Conservation (phyloP, 2,329 filamentous ascomycete species). For the Diaporthe sp. region DNA sequence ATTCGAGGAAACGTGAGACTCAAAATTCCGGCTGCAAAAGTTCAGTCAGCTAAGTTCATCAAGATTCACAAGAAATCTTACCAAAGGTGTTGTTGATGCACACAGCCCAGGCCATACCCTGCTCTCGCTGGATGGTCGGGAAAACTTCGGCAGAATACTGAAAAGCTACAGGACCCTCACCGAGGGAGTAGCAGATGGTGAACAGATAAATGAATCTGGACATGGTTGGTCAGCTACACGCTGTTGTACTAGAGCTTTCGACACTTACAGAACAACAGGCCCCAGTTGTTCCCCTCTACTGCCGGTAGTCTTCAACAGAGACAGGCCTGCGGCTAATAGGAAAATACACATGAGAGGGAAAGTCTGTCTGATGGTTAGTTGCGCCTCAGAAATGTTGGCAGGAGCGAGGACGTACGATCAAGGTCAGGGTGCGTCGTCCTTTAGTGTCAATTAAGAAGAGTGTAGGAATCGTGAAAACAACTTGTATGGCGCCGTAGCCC, state of each 20-base stretch:
- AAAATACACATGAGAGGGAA: constrained; percentile 72
- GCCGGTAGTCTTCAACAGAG: constrained; percentile 61
- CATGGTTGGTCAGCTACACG: neutral
- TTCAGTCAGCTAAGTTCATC: constrained; percentile 1
- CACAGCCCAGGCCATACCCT: constrained; percentile 79
- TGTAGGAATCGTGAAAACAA: constrained; percentile 47
- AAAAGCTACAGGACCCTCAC: constrained; percentile 77
- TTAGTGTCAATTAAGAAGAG: constrained; percentile 50
- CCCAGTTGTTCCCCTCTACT: constrained; percentile 49
- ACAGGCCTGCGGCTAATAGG: constrained; percentile 58
- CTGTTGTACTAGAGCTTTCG: neutral
- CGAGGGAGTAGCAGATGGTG: constrained; percentile 73
- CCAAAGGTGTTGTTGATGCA: constrained; percentile 56
- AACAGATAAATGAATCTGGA: constrained; percentile 69
- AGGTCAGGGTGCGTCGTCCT: constrained; percentile 45
- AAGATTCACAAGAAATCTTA: neutral
- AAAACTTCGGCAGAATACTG: constrained; percentile 79
- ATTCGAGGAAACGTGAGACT: constrained; percentile 49
- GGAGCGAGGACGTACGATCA: constrained; percentile 42
- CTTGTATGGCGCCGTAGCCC: constrained; percentile 65
- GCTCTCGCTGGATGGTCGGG: constrained; percentile 77
- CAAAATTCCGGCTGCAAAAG: constrained; percentile 41
- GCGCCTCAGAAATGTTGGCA: neutral
- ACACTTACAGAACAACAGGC: constrained; percentile 61
- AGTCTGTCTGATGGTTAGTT: constrained; percentile 58